Evolutionary conservation across 768 basidiomycete species (phyloP).

Genomic region (Mycena belliarum): DNA sequence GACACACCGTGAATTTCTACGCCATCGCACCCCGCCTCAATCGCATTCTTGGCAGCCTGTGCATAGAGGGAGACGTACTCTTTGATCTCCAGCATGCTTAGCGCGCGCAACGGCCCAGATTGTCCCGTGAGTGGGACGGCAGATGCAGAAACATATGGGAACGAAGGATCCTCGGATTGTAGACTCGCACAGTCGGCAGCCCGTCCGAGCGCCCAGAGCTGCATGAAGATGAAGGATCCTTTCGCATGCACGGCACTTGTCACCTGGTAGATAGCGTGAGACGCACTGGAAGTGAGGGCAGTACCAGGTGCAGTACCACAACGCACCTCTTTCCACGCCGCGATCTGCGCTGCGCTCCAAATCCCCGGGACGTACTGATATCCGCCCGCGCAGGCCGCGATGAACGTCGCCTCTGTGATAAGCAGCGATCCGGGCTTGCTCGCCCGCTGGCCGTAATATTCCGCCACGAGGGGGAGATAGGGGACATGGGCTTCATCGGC

Average conservation of each 20-base stretch:
- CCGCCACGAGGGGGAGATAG: constrained; percentile 25
- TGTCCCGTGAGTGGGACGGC: constrained; percentile 1
- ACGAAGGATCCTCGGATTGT: constrained; percentile 32
- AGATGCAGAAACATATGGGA: constrained; percentile 28
- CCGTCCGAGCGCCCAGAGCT: constrained; percentile 39
- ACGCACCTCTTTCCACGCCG: constrained; percentile 23
- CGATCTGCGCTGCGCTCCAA: constrained; percentile 21
- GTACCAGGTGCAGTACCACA: too few species aligned
- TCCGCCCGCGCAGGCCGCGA: constrained; percentile 28
- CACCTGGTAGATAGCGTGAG: constrained; percentile 31
- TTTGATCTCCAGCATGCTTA: constrained; percentile 31
- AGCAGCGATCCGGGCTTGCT: constrained; percentile 35
- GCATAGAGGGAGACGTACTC: constrained; percentile 5
- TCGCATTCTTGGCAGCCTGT: constrained; percentile 4
- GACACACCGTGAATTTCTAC: constrained; percentile 12
- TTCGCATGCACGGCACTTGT: constrained; percentile 50
- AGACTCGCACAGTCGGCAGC: constrained; percentile 14
- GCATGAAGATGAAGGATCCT: constrained; percentile 44
- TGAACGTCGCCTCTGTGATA: constrained; percentile 43
- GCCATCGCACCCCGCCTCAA: constrained; percentile 17
- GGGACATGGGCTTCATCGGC: constrained; percentile 27
- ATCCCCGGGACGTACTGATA: constrained; percentile 24
- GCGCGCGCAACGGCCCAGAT: constrained; percentile 9
- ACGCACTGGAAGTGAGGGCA: background rate
- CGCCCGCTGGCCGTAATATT: constrained; percentile 33